Percentiles rank a stretch among this genome's conserved stretches.
Evolutionary conservation across 2,329 filamentous ascomycete species (phyloP).

Genomic region (Periconia sp.): DNA sequence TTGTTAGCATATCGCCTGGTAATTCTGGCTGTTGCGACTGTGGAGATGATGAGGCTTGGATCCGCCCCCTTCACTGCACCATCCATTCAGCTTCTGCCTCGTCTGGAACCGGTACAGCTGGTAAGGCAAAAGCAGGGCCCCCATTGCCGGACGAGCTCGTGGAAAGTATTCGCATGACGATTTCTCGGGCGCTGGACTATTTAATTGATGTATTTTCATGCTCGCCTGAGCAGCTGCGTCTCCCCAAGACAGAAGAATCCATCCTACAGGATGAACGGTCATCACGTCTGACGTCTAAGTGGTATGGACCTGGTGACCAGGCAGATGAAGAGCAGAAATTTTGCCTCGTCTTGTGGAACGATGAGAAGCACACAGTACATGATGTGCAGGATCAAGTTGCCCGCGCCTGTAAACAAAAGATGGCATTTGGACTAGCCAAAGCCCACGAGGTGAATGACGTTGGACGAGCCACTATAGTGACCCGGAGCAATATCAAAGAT

Average conservation of each 20-base stretch:
- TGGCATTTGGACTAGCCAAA: constrained; percentile 68
- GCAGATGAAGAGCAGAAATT: constrained; percentile 71
- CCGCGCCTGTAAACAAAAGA: constrained; percentile 76
- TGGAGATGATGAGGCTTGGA: constrained; percentile 94
- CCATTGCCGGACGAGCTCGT: constrained; percentile 73
- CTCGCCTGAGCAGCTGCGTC: constrained; percentile 89
- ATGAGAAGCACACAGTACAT: constrained; percentile 94
- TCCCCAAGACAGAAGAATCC: constrained; percentile 78
- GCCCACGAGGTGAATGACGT: constrained; percentile 89
- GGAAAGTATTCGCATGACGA: constrained; percentile 78
- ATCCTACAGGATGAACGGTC: constrained; percentile 79
- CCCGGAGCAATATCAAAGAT: constrained; percentile 69
- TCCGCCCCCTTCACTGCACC: constrained; percentile 81
- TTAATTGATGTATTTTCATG: constrained; percentile 98
- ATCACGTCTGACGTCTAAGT: constrained; percentile 74
- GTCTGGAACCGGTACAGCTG: constrained; percentile 47
- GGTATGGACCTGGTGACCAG: constrained; percentile 65
- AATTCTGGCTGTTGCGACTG: constrained; percentile 98
- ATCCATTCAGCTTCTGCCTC: constrained; percentile 72
- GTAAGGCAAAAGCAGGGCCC: constrained; percentile 58
- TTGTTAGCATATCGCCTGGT: constrained; percentile 82
- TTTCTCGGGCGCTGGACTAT: constrained; percentile 85
- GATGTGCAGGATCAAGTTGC: constrained; percentile 91
- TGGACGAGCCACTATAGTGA: constrained; percentile 82
- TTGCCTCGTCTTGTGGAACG: constrained; percentile 90